These are phyloP conservation scores for Rhizopogon vinicolor DNA, from an alignment of 768 basidiomycete species.

Conservation along the genomic window DNA sequence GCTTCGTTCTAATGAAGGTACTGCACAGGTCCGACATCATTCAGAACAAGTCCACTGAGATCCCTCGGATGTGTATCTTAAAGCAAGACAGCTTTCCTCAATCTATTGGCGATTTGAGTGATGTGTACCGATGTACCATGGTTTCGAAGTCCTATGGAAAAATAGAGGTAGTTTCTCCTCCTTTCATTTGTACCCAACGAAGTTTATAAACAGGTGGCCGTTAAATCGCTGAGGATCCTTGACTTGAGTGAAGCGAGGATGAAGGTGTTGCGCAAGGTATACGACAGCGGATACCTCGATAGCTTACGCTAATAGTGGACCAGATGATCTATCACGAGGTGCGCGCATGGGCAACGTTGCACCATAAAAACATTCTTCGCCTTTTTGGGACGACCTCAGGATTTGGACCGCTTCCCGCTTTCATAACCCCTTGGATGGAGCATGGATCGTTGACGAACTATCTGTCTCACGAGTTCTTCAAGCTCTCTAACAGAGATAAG, in stretches of 20 bases:
- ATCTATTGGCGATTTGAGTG: neutral
- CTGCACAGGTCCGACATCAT: neutral
- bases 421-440: slow-evolving; percentile 23
- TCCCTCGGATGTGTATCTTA: neutral
- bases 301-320: neutral
- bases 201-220: neutral
- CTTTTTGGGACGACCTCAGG: slow-evolving; percentile 13
- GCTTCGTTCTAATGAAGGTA: neutral
- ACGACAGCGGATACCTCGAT: neutral
- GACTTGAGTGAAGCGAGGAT: neutral
- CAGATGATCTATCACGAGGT: neutral
- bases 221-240: neutral
- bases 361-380: slow-evolving; percentile 14
- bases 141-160: neutral
- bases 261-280: neutral
- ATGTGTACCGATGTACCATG: slow-evolving; percentile 1
- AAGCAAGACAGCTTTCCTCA: neutral
- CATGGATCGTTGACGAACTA: slow-evolving; percentile 18
- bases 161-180: neutral
- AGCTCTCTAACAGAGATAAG: slow-evolving; percentile 3
- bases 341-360: neutral
- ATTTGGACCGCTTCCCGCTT: slow-evolving; percentile 17
- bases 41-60: neutral
- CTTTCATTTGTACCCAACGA: neutral
- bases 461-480: neutral